Evolutionary conservation across 2,329 filamentous ascomycete genomes (phyloP), one percentile per base, ranked within the genome.

Genomic region (Moelleriella libera): DNA sequence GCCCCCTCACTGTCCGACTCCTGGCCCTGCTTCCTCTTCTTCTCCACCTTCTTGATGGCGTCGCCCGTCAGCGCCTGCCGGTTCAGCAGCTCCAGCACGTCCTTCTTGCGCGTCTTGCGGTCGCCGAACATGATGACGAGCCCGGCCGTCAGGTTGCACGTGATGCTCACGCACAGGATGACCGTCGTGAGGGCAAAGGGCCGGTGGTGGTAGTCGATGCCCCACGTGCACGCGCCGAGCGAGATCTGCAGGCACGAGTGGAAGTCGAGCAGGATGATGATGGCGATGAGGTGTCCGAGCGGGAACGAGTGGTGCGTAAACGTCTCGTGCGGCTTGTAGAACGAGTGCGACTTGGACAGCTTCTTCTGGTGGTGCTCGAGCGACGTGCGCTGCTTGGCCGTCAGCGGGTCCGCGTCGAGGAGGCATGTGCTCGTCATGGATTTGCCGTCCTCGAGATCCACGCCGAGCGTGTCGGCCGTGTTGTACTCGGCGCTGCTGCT

Each of bases 251-350:
- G 74, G 34, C 85, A 69, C 5, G 83, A 88, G 65, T 94, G 87
- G 51, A 76, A 82, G 61, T 94, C 87, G 3, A 92, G 72, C 2
- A 94, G 68, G 6, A 86, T 70, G n/a, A 90, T 82, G 49, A 90
- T 81, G 49, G 84, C 80, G 39, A 92, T 73, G 32, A 94, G 78
- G 5, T 88, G 70, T 32, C 75, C 73, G 1, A 89, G 68, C 0
- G 87, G 85, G 51, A 94, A 94, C 0, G 87, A 83, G 58, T 80
- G 74, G 60, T 94, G 87, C 0, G 87, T 94, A 34, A 78, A 71
- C 0, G 87, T 94, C 63, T 94, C 87, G 62, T 94, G 83, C 0
- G 87, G 86, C 57, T 89, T 89, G 70, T 94, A 94, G 63, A 90
- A 94, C 5, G 84, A 88, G 61, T 94, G 87, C 0, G 83, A 88